Conservation (phyloP, 2,329 filamentous ascomycete species). For the Cytospora piceicola region DNA sequence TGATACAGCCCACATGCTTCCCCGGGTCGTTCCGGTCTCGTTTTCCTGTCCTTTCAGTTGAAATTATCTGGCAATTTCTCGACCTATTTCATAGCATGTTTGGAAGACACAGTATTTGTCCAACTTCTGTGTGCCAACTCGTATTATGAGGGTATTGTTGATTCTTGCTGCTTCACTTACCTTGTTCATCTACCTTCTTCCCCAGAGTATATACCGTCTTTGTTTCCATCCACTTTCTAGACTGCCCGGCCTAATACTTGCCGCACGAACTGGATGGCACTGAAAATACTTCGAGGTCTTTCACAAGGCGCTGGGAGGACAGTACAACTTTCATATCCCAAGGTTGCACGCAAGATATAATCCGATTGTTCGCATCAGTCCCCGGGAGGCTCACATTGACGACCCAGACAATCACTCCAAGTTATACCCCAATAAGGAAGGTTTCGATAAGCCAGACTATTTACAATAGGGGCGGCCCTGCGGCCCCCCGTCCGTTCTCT, state of each 20-base stretch:
- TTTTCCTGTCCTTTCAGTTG: no score
- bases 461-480: conserved; percentile 29
- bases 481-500: not conserved
- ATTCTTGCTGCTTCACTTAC: no score
- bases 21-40: no score
- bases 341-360: conserved; percentile 48
- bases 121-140: no score
- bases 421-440: conserved; percentile 24
- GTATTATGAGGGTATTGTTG: no score
- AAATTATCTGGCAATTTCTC: no score
- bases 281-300: conserved; percentile 50
- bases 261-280: conserved; percentile 45
- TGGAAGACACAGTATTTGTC: no score
- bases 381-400: conserved; percentile 26
- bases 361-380: conserved; percentile 31
- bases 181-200: no score
- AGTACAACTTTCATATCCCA: conserved; percentile 47
- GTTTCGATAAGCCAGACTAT: conserved; percentile 15
- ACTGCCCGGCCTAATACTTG: conserved; percentile 46
- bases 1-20: no score
- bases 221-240: conserved; percentile 43
- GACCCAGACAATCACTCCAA: conserved; percentile 25
- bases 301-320: conserved; percentile 38
- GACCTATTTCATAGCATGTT: no score
- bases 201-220: conserved; percentile 33